Evolutionary conservation across 805 yeast species (phyloP), one percentile per base, ranked within the genome.

Genomic region (Lipomyces spencermartinsiae): DNA sequence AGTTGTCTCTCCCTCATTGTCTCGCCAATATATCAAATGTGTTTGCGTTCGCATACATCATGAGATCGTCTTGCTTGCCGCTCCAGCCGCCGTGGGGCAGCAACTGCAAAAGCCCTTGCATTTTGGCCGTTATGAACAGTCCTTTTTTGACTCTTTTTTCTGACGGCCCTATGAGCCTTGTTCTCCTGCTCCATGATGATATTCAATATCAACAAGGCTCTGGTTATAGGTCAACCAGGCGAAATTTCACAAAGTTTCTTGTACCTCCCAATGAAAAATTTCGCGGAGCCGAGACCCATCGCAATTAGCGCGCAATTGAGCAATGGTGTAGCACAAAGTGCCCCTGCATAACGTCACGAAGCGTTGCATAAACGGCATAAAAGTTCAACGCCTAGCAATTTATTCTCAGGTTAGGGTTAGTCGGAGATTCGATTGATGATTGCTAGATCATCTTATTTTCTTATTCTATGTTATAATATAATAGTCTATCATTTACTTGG

Each of bases 81-180:
- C 73, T 91, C 93, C 78, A 93, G 83, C 78, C 92, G 93, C 19
- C 95, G 89, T 0, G 98, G 98, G 33, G 90, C 90, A 34, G 91
- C 79, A 31, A 90, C 92, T 0, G 93, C 91, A 79, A 89, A 91
- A 10, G 96, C 96, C 79, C 89, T 89, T 0, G 89, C 89, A 83
- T 87, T 87, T 68, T 83, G 84, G 49, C 97, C 97, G 75, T 90
- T 90, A 46, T 90, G 94, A 69, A 91, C 76, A 57, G 80, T 73
- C 64, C 57, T 63, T 55, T 70, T 68, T 57, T 60, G 22, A 43
- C 59, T 65, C 59, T 70, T 70, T 34, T 63, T 65, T 37, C 65
- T 58, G 14, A 63, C 67, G 14, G 88, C 89, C 73, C 97, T 84
- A 77, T 94, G 98, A 65, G 93, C 83, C 82, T 91, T 93, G 79